These are phyloP conservation scores for Clavispora santaluciae DNA, from an alignment of 805 yeast species.

Conservation along the genomic window DNA sequence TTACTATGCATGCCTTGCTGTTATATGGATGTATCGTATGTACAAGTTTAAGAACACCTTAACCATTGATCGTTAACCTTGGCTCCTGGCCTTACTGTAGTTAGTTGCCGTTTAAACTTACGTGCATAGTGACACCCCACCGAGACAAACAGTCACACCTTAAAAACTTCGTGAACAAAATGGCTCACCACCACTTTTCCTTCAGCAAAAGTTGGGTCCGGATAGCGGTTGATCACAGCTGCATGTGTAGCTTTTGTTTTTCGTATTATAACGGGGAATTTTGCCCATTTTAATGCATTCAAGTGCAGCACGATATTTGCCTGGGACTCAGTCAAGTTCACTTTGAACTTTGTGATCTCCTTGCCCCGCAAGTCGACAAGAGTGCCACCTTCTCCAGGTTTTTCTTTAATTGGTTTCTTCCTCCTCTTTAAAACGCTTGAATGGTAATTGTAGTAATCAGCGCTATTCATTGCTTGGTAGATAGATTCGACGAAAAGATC, in stretches of 20 bases:
- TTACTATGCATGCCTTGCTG: background rate
- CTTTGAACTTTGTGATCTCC: constrained; percentile 5
- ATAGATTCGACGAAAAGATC: constrained; percentile 63
- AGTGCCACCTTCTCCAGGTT: background rate
- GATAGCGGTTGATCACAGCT: constrained; percentile 68
- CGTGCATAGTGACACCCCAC: no score
- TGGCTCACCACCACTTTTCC: constrained; percentile 67
- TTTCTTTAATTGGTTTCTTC: background rate
- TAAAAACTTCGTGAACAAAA: constrained; percentile 44
- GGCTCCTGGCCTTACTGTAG: no score
- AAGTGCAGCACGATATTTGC: constrained; percentile 5
- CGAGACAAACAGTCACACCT: constrained; percentile 2
- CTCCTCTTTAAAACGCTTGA: constrained; percentile 5
- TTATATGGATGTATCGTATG: background rate
- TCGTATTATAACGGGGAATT: constrained; percentile 37
- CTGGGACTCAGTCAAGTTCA: constrained; percentile 7
- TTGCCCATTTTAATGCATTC: constrained; percentile 11
- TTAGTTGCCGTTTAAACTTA: no score
- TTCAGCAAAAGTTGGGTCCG: constrained; percentile 50
- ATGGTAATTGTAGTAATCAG: constrained; percentile 14
- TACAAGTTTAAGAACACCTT: background rate
- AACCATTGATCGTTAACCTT: background rate
- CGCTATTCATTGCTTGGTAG: constrained; percentile 51
- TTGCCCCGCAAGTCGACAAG: constrained; percentile 11
- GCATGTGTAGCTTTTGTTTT: constrained; percentile 70